A percentile compares a stretch with the other conserved stretches of the same genome.
phyloP scores from a whole-genome alignment of 1,284 basidiomycete genomes.

The Bjerkandera adusta region DNA sequence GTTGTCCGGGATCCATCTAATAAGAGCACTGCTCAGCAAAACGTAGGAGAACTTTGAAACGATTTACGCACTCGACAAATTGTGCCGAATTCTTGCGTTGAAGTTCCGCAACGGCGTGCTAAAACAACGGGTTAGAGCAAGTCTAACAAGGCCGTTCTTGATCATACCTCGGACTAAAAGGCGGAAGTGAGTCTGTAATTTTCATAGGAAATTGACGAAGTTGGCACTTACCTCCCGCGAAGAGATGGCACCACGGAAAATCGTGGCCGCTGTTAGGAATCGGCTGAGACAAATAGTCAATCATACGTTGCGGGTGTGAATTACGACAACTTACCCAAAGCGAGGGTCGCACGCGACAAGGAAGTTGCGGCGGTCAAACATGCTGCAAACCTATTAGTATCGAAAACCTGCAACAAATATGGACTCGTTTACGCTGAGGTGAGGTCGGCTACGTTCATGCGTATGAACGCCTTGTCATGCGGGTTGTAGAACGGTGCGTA shows the following conservation, averaged over 20 bases:
- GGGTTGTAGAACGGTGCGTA: conserved; percentile 80
- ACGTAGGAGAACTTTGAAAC: conserved; percentile 13
- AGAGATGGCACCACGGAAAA: conserved; percentile 82
- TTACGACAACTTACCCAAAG: conserved; percentile 53
- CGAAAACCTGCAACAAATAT: not conserved
- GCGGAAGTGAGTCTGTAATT: not conserved
- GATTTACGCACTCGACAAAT: conserved; percentile 70
- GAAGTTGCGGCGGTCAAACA: conserved; percentile 80
- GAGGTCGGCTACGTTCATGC: conserved; percentile 64
- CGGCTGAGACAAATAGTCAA: conserved; percentile 41
- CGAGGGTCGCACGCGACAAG: conserved; percentile 86
- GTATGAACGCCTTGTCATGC: conserved; percentile 61
- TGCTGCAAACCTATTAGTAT: conserved; percentile 36
- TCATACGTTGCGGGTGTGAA: not conserved
- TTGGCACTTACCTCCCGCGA: conserved; percentile 81
- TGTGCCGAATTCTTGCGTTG: conserved; percentile 71
- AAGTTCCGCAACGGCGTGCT: conserved; percentile 50
- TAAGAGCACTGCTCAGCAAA: not conserved
- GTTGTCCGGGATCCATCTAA: conserved; percentile 86
- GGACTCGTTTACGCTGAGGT: conserved; percentile 55
- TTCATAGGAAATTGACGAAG: not conserved
- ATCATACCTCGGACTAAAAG: not conserved
- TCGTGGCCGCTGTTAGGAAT: conserved; percentile 85
- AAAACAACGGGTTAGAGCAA: too few relatives aligned
- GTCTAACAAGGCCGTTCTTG: conserved; percentile 7